Conservation (phyloP, 306 rosid genomes). For the Quercus cerris region DNA sequence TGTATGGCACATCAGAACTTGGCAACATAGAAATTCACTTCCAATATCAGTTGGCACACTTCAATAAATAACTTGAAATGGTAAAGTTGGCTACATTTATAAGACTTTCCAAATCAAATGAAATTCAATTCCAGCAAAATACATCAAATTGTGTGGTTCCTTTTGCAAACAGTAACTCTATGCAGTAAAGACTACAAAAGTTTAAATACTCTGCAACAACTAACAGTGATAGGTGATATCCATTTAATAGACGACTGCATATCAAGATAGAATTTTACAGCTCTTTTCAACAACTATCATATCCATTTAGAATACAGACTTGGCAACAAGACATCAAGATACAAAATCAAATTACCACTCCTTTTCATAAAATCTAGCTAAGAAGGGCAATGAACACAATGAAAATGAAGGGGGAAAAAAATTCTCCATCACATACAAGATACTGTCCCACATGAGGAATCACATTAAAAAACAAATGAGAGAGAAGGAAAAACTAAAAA, state of each 20-base stretch:
- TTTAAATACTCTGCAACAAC: background rate
- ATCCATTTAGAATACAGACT: background rate
- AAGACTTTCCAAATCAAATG: too few relatives aligned
- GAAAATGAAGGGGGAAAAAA: conserved; percentile 1
- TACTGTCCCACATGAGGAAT: conserved; percentile 9
- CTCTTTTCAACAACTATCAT: too few relatives aligned
- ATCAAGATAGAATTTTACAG: too few relatives aligned
- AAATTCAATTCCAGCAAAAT: too few relatives aligned
- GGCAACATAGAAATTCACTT: too few relatives aligned
- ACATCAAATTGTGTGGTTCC: background rate
- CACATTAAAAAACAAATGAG: background rate
- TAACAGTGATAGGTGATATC: background rate
- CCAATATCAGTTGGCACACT: too few relatives aligned
- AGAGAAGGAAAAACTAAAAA: conserved; percentile 18
- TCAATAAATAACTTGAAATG: too few relatives aligned
- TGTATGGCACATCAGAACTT: too few relatives aligned
- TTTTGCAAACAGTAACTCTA: background rate
- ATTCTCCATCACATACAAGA: conserved; percentile 33
- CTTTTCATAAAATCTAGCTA: conserved; percentile 23
- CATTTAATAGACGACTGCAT: too few relatives aligned
- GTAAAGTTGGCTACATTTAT: too few relatives aligned
- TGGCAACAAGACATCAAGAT: conserved; percentile 11
- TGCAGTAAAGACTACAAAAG: too few relatives aligned
- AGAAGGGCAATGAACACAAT: conserved; percentile 2
- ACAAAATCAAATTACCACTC: conserved; percentile 27